Conservation (phyloP, 2,329 filamentous ascomycete genomes). For the Scedosporium minutisporum region DNA sequence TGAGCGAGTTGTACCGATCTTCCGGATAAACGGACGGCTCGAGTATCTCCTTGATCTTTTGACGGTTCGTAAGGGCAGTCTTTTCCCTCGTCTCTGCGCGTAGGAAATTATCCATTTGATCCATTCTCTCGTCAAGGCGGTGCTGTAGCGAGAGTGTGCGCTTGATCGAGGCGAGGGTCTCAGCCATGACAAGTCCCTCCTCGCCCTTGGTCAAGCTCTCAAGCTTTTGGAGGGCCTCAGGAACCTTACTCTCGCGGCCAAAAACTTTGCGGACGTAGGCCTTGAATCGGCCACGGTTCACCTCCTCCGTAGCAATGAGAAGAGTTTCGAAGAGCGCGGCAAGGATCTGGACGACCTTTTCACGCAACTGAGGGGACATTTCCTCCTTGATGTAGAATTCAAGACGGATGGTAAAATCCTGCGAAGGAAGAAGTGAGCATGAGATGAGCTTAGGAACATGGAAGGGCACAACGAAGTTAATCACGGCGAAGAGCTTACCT, state of each 20-base stretch:
- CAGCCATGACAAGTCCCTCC: constrained; percentile 31
- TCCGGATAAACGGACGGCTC: constrained; percentile 32
- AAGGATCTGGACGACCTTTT: constrained; percentile 31
- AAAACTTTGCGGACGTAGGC: constrained; percentile 30
- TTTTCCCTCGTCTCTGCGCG: constrained; percentile 24
- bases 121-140: constrained; percentile 24
- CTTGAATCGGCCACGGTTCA: constrained; percentile 29
- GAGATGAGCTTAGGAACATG: constrained; percentile 1
- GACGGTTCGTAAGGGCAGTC: constrained; percentile 21
- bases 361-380: constrained; percentile 26
- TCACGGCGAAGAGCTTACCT: constrained; percentile 15
- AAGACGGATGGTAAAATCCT: constrained; percentile 32
- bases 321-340: constrained; percentile 35
- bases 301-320: constrained; percentile 30
- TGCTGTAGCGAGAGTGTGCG: constrained; percentile 23
- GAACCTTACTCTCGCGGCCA: constrained; percentile 28
- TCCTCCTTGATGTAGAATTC: constrained; percentile 28
- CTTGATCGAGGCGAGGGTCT: constrained; percentile 30
- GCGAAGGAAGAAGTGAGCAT: background rate
- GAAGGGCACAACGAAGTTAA: background rate
- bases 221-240: constrained; percentile 28
- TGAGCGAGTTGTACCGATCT: constrained; percentile 31
- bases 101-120: constrained; percentile 21
- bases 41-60: constrained; percentile 28
- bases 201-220: constrained; percentile 31